Conservation (phyloP, 73 alveolate species). For the Halteria grandinella region DNA sequence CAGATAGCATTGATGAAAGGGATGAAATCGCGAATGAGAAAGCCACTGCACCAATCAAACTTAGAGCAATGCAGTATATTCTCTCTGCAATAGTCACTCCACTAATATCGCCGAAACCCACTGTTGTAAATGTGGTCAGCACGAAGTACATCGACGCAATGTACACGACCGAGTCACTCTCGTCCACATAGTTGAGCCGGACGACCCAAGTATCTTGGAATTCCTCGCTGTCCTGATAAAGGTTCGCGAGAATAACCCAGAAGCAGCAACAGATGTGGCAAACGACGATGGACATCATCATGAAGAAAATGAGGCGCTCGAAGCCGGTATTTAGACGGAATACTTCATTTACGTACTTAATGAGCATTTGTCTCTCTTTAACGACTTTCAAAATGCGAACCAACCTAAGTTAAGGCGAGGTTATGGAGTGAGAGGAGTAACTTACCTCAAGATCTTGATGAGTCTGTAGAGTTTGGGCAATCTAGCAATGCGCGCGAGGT, state of each 20-base stretch:
- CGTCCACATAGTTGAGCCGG: slow-evolving; percentile 14
- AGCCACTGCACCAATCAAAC: slow-evolving; percentile 69
- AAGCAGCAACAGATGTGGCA: slow-evolving; percentile 66
- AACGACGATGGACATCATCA: slow-evolving; percentile 35
- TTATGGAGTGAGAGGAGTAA: no score
- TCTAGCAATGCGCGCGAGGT: slow-evolving; percentile 72
- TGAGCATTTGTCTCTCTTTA: slow-evolving; percentile 67
- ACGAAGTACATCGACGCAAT: slow-evolving; percentile 75
- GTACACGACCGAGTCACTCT: slow-evolving; percentile 56
- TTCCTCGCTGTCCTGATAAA: slow-evolving; percentile 42
- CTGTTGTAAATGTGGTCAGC: slow-evolving; percentile 83
- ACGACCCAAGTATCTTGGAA: slow-evolving; percentile 64
- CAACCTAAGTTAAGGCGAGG: neutral
- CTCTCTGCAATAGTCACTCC: slow-evolving; percentile 62
- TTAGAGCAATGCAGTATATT: slow-evolving; percentile 62
- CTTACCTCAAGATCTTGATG: slow-evolving; percentile 66
- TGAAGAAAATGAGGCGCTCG: slow-evolving; percentile 58
- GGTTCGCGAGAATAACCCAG: slow-evolving; percentile 45
- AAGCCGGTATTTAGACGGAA: slow-evolving; percentile 39
- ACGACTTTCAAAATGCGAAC: slow-evolving; percentile 64
- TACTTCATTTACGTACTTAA: slow-evolving; percentile 33
- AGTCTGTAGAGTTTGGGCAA: slow-evolving; percentile 75
- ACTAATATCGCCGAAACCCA: slow-evolving; percentile 87
- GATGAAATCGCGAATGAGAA: slow-evolving; percentile 71
- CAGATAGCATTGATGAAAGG: slow-evolving; percentile 58